Evolutionary conservation across 768 basidiomycete species (phyloP).

Genomic region (Termitomyces eurrhizus): DNA sequence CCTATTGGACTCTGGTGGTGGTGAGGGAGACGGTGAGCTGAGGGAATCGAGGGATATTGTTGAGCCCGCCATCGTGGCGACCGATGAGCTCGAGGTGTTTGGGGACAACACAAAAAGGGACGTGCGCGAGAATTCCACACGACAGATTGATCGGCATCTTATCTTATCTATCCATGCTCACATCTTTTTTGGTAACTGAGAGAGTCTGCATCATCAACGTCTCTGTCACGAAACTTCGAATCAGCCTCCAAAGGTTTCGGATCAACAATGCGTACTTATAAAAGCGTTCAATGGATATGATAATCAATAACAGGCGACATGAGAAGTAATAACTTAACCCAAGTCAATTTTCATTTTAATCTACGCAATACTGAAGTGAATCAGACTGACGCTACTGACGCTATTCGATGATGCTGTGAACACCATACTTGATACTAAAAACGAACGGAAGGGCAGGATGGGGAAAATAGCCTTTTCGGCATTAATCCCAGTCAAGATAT

Average conservation of each 20-base stretch:
- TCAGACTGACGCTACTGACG: too few relatives aligned
- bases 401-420: too few relatives aligned
- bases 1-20: constrained; percentile 22
- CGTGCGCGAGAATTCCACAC: constrained; percentile 27
- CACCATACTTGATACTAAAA: too few relatives aligned
- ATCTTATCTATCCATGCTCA: constrained; percentile 24
- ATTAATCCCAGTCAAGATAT: too few relatives aligned
- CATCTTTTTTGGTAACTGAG: background rate
- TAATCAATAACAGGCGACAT: background rate
- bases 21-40: constrained; percentile 65
- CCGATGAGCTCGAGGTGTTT: constrained; percentile 21
- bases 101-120: constrained; percentile 30
- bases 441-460: too few relatives aligned
- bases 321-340: background rate
- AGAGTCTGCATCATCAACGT: background rate
- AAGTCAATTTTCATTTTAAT: background rate
- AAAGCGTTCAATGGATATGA: background rate
- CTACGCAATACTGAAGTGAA: too few relatives aligned
- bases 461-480: too few relatives aligned
- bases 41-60: constrained; percentile 61
- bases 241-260: background rate
- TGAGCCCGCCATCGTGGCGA: constrained; percentile 48
- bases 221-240: too few relatives aligned
- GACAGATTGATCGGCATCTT: constrained; percentile 28
- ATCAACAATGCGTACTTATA: background rate